These are phyloP conservation scores for Botrytis porri DNA, from an alignment of 2,329 filamentous ascomycete species.

Conservation along the genomic window DNA sequence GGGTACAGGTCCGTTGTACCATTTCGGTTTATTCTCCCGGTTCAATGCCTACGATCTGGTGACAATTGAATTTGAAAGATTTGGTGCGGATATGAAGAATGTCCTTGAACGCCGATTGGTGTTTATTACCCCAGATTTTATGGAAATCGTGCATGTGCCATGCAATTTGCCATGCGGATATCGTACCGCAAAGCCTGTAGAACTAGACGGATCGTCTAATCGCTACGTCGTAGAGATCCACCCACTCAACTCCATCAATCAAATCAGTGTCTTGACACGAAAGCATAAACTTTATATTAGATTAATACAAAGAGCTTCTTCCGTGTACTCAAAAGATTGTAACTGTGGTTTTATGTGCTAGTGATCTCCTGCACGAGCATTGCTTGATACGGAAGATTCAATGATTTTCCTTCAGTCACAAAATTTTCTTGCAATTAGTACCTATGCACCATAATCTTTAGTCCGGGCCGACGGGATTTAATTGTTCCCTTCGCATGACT, in stretches of 20 bases:
- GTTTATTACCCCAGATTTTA: constrained; percentile 11
- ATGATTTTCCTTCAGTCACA: constrained; percentile 13
- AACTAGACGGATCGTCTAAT: neutral
- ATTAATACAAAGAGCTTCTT: neutral
- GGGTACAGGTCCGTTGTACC: neutral
- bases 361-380: neutral
- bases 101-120: neutral
- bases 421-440: neutral
- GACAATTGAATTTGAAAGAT: neutral
- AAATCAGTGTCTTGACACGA: neutral
- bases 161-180: constrained; percentile 12
- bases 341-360: neutral
- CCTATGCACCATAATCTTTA: too few relatives aligned
- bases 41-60: constrained; percentile 1
- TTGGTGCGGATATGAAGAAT: neutral
- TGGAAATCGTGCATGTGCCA: neutral
- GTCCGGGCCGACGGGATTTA: neutral
- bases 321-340: neutral
- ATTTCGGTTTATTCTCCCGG: neutral
- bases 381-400: neutral
- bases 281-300: neutral
- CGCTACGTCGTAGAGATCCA: neutral
- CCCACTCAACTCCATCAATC: neutral
- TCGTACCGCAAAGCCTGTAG: constrained; percentile 14
- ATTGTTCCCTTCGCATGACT: neutral